A percentile compares a stretch with the other conserved stretches of the same genome.
Conservation (phyloP, 768 basidiomycete species). For the Rhodocollybia butyracea region DNA sequence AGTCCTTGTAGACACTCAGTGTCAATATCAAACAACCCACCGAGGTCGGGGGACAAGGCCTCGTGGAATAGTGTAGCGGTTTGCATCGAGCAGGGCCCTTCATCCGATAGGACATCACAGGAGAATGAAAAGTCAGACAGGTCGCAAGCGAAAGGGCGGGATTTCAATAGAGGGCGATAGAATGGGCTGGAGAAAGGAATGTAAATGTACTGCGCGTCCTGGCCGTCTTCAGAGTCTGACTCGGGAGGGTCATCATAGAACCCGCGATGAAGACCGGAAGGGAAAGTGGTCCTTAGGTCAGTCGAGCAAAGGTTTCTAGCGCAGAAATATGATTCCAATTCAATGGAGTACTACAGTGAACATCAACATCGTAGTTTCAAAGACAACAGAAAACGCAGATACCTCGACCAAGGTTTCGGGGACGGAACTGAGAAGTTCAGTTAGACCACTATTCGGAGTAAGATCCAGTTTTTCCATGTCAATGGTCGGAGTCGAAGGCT, state of each 20-base stretch:
- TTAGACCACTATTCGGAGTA: neutral
- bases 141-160: slow-evolving; percentile 25
- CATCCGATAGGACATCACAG: slow-evolving; percentile 1
- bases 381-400: neutral
- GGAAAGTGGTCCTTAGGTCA: neutral
- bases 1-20: neutral
- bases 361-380: neutral
- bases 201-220: slow-evolving; percentile 32
- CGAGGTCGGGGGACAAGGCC: neutral
- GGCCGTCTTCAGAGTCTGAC: slow-evolving; percentile 19
- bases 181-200: slow-evolving; percentile 38
- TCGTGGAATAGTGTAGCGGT: neutral
- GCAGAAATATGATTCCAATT: neutral
- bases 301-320: no score
- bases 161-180: slow-evolving; percentile 26
- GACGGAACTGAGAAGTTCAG: neutral
- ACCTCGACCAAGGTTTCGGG: neutral
- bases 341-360: neutral
- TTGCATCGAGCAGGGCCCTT: neutral
- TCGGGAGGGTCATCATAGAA: neutral
- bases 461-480: neutral
- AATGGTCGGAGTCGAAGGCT: neutral
- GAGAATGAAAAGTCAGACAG: slow-evolving; percentile 14
- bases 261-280: neutral
- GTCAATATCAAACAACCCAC: neutral